Evolutionary conservation across 345 rosid genomes (phyloP), one percentile per base, ranked within the genome.

Genomic region (Citrus maxima): DNA sequence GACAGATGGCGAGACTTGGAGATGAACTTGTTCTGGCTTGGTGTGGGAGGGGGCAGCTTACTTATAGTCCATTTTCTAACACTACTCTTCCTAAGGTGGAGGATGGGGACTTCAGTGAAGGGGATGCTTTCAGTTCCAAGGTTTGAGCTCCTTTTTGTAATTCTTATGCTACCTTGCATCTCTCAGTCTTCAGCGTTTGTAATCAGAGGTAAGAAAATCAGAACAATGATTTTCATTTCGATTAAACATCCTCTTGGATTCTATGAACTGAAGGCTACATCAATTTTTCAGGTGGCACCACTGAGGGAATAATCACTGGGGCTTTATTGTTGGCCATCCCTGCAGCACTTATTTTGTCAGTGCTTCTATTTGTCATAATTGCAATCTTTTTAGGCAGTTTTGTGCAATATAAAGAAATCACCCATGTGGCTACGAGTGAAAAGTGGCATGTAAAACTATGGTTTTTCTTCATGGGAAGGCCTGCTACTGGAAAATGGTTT

Each of bases 21-120:
- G 77, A 81, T 85, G 90, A 87, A 84, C 80, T 70, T 89, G 86
- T 87, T 89, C 80, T 87, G 90, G 89, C 87, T 87, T 78, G 85
- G 84, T 13, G 71, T 80, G 8, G 88, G 86, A 78, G 83, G 80
- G 7, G 83, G 83, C 49, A 82, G 79, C 78, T 80, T 85, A 77
- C 75, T 87, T 32, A 46, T 72, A 59, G 75, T 78, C 75, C 90
- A 85, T 73, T 62, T 49, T 21, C 67, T 76, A 56, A 51, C 77
- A 49, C 34, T 82, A 66, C 61, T 84, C 55, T 81, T 87, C 82
- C 72, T 81, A 9, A 84, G 83, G 78, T 79, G 87, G 87, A 88
- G 91, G 81, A 84, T 79, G 35, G 85, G 84, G 63, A 78, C 37
- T 80, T 55, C 82, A 58, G 80, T 80, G 80, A 79, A 49, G 65